A percentile compares a stretch with the other conserved stretches of the same genome.
These are phyloP conservation scores for Naganishia antarctica DNA, from an alignment of 768 basidiomycete genomes.

Conservation along the genomic window DNA sequence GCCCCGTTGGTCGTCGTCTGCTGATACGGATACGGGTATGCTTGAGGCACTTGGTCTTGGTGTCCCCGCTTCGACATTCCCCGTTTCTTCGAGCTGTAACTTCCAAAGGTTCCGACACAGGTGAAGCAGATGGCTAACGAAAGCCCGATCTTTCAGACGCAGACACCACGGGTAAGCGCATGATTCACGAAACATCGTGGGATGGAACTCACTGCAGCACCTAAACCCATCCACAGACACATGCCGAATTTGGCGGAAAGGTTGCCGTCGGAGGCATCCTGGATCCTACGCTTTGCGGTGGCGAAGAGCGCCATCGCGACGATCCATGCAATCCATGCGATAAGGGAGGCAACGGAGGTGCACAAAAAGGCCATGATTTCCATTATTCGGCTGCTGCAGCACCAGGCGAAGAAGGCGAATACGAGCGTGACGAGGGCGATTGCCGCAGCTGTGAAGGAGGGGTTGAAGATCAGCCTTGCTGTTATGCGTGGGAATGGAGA, in stretches of 20 bases:
- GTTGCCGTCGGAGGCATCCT: slow-evolving; percentile 1
- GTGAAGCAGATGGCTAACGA: slow-evolving; percentile 16
- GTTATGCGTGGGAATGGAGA: background rate
- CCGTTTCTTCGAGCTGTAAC: background rate
- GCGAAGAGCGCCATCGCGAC: slow-evolving; percentile 9
- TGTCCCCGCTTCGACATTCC: background rate
- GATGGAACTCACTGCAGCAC: slow-evolving; percentile 24
- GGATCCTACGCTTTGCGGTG: slow-evolving; percentile 7
- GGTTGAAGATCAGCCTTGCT: background rate
- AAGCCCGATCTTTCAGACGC: background rate
- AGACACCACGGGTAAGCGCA: background rate
- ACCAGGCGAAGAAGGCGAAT: slow-evolving; percentile 42
- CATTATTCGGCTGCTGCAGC: slow-evolving; percentile 31
- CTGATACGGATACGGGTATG: too few relatives aligned
- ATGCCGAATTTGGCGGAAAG: slow-evolving; percentile 5
- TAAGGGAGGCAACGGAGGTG: slow-evolving; percentile 1
- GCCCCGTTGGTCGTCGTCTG: too few relatives aligned
- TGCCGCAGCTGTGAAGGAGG: slow-evolving; percentile 31
- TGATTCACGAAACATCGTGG: too few relatives aligned
- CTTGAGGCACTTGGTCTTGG: too few relatives aligned
- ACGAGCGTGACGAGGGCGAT: slow-evolving; percentile 37
- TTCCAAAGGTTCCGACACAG: slow-evolving; percentile 16
- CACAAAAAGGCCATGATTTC: slow-evolving; percentile 34
- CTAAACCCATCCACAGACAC: slow-evolving; percentile 24
- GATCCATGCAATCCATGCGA: slow-evolving; percentile 18